Base-by-base conservation (phyloP, 306 rosid genomes). In the Vachellia pachyceras region DNA sequence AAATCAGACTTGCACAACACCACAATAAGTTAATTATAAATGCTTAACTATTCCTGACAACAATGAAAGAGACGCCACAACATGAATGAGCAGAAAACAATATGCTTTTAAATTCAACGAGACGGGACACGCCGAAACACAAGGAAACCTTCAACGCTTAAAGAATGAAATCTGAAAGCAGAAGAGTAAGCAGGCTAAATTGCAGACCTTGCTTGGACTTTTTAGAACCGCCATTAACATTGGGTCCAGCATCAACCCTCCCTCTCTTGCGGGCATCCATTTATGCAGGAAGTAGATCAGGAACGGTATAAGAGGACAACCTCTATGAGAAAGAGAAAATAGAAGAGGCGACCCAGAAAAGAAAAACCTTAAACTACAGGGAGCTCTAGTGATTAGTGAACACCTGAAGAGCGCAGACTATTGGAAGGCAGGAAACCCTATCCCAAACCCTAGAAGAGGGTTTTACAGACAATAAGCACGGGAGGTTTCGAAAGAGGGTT, bases 251-350 rank as follows among this genome's bases (percentile, higher is more conserved):
- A 7, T 85, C 88, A 37, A 78, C 73, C 83, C 90, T 87, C 37
- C 86, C 91, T 83, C 90, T 84, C 83, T 87, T 87, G 77, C 88
- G 88, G 52, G 52, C 73, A 82, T 79, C 84, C 89, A 86, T 86
- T 54, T 37, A 13, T 18, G 36, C 35, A 45, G 17, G 60, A 61
- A 57, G 69, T 54, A 85, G 88, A 74, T 80, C 90, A 63, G 82
- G 89, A 85, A 85, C 90, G 66, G 60, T 47, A 79, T 42, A 39
- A 33, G 39, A 47, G 41, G 3, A 46, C 6, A 3, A 12, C 20
- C 33, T 46, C 57, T 40, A 23, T n/a, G 18, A 3, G 14, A 23
- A 25, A 41, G 4, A 60, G 6, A 29, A 25, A 29, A 41, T 25
- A 42, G 33, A 46, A 42, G 45, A 22, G 35, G 54, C 49, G 10